A percentile compares a stretch with the other conserved stretches of the same genome.
Evolutionary conservation across 1,139 yeast genomes (phyloP).

Genomic region (Taiozyma sp.): DNA sequence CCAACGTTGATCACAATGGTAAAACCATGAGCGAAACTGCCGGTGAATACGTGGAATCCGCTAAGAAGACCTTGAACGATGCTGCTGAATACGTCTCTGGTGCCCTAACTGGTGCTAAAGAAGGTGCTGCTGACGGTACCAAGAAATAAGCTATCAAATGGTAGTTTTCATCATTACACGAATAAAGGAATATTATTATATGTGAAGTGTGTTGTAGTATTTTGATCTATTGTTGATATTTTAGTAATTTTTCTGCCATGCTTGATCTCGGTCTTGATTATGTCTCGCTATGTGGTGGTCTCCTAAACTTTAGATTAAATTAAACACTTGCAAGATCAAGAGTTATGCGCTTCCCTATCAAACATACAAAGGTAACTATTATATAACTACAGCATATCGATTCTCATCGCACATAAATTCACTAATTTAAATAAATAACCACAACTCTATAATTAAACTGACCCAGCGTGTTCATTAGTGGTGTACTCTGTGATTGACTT

Average conservation of each 20-base stretch:
- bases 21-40: conserved; percentile 52
- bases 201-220: too few relatives aligned
- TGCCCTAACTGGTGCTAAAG: conserved; percentile 56
- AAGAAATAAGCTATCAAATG: conserved; percentile 9
- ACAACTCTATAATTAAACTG: neutral
- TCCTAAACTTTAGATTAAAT: too few relatives aligned
- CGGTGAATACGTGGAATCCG: conserved; percentile 53
- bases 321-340: too few relatives aligned
- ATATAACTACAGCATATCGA: too few relatives aligned
- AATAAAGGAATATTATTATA: conserved; percentile 1
- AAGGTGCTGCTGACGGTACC: conserved; percentile 48
- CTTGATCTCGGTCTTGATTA: too few relatives aligned
- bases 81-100: conserved; percentile 61
- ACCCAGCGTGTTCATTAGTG: neutral
- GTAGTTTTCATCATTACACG: neutral
- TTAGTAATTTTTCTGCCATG: too few relatives aligned
- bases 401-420: too few relatives aligned
- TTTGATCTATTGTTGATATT: too few relatives aligned
- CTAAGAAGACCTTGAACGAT: conserved; percentile 54
- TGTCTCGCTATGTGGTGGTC: too few relatives aligned
- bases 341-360: too few relatives aligned
- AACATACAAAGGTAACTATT: too few relatives aligned
- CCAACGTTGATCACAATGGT: conserved; percentile 27
- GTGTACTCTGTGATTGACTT: conserved; percentile 1
- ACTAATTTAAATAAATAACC: neutral